These are phyloP conservation scores for Aquilaria sinensis DNA, from an alignment of 345 rosid species.

Conservation along the genomic window DNA sequence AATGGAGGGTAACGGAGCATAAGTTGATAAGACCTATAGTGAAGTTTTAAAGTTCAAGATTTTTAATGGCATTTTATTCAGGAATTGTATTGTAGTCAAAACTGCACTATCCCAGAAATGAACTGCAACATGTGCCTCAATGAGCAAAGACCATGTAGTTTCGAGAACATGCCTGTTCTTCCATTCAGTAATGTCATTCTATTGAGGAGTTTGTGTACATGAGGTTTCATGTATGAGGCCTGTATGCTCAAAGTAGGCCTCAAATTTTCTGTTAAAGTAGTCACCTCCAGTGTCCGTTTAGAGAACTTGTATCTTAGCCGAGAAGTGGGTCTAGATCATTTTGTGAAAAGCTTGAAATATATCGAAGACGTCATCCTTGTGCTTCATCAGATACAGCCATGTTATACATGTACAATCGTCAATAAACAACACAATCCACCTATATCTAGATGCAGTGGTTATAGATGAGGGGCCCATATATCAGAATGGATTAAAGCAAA, in stretches of 20 bases:
- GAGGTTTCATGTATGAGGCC: not conserved
- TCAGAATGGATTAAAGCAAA: not conserved
- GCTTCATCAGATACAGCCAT: too few species aligned
- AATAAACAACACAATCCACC: not conserved
- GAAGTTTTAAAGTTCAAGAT: too few species aligned
- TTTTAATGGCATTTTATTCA: too few species aligned
- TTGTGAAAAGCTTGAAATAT: not conserved
- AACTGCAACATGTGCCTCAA: not conserved
- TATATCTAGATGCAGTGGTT: not conserved
- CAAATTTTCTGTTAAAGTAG: not conserved
- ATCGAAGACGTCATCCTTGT: too few species aligned
- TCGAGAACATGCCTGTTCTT: slow-evolving; percentile 2
- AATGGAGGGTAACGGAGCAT: too few species aligned
- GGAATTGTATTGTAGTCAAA: too few species aligned
- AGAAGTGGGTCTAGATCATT: slow-evolving; percentile 7
- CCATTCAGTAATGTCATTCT: not conserved
- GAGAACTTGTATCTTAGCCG: not conserved
- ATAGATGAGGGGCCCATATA: not conserved
- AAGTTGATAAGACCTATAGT: too few species aligned
- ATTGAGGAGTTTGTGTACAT: not conserved
- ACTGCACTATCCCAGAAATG: too few species aligned
- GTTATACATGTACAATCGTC: not conserved
- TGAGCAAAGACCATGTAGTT: too few species aligned
- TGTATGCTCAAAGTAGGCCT: not conserved
- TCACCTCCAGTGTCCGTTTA: not conserved